A percentile compares a stretch with the other conserved stretches of the same genome.
Conservation (phyloP, 257 asterid species). For the Fraxinus pennsylvanica region DNA sequence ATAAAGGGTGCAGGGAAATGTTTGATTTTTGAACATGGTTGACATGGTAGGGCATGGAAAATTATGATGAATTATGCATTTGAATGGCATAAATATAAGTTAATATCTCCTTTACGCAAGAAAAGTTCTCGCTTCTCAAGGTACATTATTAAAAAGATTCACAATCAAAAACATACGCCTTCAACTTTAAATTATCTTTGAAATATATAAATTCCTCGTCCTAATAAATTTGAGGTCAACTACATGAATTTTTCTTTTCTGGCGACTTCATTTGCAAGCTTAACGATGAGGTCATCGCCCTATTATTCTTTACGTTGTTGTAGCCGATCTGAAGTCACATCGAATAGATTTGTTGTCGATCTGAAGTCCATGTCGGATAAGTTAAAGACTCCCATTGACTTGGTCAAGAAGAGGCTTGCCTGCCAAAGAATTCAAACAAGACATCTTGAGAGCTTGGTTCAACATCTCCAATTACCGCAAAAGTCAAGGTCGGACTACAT, state of each 20-base stretch:
- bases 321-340: too few relatives aligned
- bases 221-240: background rate
- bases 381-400: too few relatives aligned
- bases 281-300: too few relatives aligned
- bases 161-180: slow-evolving; percentile 15
- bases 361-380: too few relatives aligned
- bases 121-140: slow-evolving; percentile 24
- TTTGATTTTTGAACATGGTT: slow-evolving; percentile 25
- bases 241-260: background rate
- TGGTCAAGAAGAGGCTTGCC: too few relatives aligned
- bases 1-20: background rate
- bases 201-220: background rate
- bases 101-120: slow-evolving; percentile 48
- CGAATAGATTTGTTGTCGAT: too few relatives aligned
- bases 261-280: background rate
- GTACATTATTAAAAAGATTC: slow-evolving; percentile 20
- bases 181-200: slow-evolving; percentile 17
- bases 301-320: too few relatives aligned
- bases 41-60: slow-evolving; percentile 32
- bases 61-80: slow-evolving; percentile 33
- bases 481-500: too few relatives aligned
- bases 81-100: slow-evolving; percentile 28
- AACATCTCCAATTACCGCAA: background rate
- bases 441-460: too few relatives aligned
- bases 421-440: too few relatives aligned